Base-by-base conservation (phyloP, 495 filamentous ascomycete species). In the Rostrohypoxylon terebratum region DNA sequence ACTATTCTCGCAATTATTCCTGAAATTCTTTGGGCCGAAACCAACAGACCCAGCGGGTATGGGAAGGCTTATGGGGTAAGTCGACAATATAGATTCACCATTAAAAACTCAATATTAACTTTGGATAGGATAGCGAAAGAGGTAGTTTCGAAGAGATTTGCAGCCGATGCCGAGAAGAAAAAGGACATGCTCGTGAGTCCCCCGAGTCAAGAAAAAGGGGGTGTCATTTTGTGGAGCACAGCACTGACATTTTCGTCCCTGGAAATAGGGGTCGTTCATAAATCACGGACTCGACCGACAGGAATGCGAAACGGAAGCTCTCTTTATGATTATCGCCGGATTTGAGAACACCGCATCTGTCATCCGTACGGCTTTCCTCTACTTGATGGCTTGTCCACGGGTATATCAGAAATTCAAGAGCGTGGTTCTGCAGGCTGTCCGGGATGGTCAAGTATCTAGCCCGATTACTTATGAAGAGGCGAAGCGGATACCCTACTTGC, bases 321-420 rank as follows among this genome's bases (percentile, higher is more conserved):
- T 55, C 9, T 55, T 55, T 20, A 55, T 55, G 51, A 55, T 55
- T 36, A 55, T 55, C n/a, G 51, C 51, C n/a, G 51, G 51, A 20
- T 55, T 55, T 36, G 51, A 55, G 31, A 55, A 55, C 4, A 55
- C 51, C 4, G 51, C 51, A 10, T 55, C 51, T 14, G 51, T 55
- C 1, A 55, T 55, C 20, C 51, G 51, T 10, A 55, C 51, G 4
- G 31, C 51, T 36, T 55, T 55, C n/a, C 28, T 55, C 8, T 55
- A 55, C 28, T 31, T 55, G 31, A 55, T 55, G 51, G 51, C 51
- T 55, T 55, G 51, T 10, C 51, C 51, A 6, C 28, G 51, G 31
- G 51, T 55, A 11, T 55, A 55, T 21, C 51, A 55, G 16, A 55
- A 55, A 55, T 55, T 55, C 51, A 55, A 55, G 51, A 31, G 34